Conservation (phyloP, 202 grass and related monocot genomes). For the Digitaria exilis region DNA sequence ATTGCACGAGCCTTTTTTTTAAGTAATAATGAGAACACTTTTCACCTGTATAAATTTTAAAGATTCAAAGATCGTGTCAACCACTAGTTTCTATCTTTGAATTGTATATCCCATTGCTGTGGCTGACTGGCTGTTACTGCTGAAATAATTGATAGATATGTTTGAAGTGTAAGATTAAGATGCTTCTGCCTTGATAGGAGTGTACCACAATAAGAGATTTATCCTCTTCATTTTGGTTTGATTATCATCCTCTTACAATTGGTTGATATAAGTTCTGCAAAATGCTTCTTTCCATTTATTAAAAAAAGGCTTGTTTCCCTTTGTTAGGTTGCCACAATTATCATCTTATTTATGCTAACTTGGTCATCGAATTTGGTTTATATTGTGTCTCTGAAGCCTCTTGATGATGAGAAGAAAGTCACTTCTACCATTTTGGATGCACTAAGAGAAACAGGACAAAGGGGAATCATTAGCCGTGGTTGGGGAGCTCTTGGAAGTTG, state of each 20-base stretch:
- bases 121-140: constrained; percentile 4
- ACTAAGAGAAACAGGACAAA: constrained; percentile 87
- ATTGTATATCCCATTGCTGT: constrained; percentile 5
- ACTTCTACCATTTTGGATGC: constrained; percentile 77
- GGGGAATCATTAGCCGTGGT: constrained; percentile 91
- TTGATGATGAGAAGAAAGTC: constrained; percentile 92
- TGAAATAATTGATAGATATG: constrained; percentile 16
- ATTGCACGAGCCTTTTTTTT: background rate
- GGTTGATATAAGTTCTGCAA: background rate
- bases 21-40: background rate
- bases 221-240: constrained; percentile 6
- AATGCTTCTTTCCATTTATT: background rate
- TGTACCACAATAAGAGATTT: background rate
- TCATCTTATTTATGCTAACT: constrained; percentile 35
- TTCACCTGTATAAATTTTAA: background rate
- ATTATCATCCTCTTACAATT: constrained; percentile 6
- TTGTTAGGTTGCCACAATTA: constrained; percentile 19
- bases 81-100: background rate
- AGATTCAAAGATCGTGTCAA: constrained; percentile 4
- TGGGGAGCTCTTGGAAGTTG: constrained; percentile 94
- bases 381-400: constrained; percentile 72
- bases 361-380: constrained; percentile 13
- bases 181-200: background rate
- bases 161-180: background rate
- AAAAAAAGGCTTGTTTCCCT: background rate